Conservation (phyloP, 164 flowering plant genomes). For the Houttuynia cordata region DNA sequence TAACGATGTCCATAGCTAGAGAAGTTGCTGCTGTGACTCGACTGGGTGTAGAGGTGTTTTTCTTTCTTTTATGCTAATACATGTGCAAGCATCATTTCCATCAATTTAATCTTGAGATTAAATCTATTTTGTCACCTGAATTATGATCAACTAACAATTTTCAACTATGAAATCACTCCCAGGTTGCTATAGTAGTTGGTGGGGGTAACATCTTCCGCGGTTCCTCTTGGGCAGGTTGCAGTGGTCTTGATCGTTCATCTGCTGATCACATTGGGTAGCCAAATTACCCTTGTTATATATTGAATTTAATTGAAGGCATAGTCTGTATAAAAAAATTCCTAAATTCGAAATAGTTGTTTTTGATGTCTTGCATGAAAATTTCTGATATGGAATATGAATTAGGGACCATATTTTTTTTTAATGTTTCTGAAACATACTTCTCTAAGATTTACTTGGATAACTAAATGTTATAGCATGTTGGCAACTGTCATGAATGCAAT, state of each 20-base stretch:
- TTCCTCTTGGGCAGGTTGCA: conserved; percentile 87
- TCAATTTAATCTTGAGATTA: no score
- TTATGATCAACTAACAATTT: background rate
- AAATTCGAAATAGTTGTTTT: no score
- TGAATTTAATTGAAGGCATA: background rate
- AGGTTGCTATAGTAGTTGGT: conserved; percentile 98
- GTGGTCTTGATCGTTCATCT: conserved; percentile 97
- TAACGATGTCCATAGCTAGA: conserved; percentile 92
- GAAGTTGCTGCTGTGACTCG: conserved; percentile 93
- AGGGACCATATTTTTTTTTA: background rate
- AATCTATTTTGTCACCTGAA: background rate
- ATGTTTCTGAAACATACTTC: background rate
- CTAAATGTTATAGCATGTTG: conserved; percentile 84
- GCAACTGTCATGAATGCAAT: conserved; percentile 99
- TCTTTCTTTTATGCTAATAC: background rate
- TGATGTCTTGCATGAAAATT: no score
- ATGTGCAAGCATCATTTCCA: conserved; percentile 1
- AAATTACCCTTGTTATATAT: background rate
- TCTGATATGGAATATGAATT: background rate
- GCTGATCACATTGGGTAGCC: conserved; percentile 95
- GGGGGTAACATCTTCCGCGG: conserved; percentile 98
- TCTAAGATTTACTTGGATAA: background rate
- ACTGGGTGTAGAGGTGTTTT: conserved; percentile 73
- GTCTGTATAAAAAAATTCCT: background rate
- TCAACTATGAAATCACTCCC: conserved; percentile 8